Percentiles rank a stretch among this genome's conserved stretches.
Conservation (phyloP, 805 yeast species). For the Wickerhamomyces ciferrii region DNA sequence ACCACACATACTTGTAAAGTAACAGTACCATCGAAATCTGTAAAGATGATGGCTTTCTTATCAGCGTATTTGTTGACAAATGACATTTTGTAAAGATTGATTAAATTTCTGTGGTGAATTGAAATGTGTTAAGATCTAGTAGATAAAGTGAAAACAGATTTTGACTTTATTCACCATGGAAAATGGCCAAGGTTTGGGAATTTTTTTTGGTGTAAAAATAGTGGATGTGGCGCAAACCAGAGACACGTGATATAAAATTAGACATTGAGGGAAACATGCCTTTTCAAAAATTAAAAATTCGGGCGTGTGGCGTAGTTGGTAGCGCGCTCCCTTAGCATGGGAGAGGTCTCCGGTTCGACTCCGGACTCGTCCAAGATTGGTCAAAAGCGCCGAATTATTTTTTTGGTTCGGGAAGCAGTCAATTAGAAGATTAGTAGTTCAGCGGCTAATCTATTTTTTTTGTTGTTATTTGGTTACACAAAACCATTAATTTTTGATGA, state of each 20-base stretch:
- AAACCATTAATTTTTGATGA: no score
- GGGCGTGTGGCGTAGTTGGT: slow-evolving; percentile 85
- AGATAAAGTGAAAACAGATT: background rate
- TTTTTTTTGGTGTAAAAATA: background rate
- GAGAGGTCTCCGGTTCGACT: slow-evolving; percentile 77
- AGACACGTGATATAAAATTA: background rate
- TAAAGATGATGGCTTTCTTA: slow-evolving; percentile 75
- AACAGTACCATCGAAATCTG: slow-evolving; percentile 98
- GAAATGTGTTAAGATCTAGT: background rate
- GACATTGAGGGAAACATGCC: background rate
- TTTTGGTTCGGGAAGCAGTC: no score
- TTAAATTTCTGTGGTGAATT: no score
- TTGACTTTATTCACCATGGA: background rate
- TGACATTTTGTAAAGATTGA: no score
- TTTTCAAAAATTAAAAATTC: background rate
- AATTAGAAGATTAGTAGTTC: no score
- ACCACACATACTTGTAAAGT: slow-evolving; percentile 54
- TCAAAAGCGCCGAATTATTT: slow-evolving; percentile 1
- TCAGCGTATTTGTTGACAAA: slow-evolving; percentile 18
- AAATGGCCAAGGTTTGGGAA: background rate
- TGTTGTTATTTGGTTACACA: no score
- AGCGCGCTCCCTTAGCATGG: slow-evolving; percentile 80
- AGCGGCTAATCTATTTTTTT: no score
- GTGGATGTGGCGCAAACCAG: background rate
- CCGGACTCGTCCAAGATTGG: slow-evolving; percentile 63